Evolutionary conservation across 2,329 filamentous ascomycete species (phyloP).

Genomic region (Aspergillus fijiensis): DNA sequence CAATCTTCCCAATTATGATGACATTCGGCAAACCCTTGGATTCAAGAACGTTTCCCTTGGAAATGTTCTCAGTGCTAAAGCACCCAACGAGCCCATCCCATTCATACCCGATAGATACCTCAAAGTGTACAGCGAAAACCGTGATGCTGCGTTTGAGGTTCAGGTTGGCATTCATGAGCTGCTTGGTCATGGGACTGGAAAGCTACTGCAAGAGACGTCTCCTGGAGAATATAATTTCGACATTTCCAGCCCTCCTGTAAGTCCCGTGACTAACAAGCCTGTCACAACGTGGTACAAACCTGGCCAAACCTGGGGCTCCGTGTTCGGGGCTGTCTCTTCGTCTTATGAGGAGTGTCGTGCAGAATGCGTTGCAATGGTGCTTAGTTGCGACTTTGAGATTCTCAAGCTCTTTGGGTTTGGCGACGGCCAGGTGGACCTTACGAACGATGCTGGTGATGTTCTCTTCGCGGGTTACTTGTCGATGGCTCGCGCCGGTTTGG

Average conservation of each 20-base stretch:
- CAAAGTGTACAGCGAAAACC: conserved; percentile 74
- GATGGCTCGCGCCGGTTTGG: conserved; percentile 91
- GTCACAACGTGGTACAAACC: conserved; percentile 89
- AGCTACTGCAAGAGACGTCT: conserved; percentile 84
- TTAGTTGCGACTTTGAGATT: conserved; percentile 84
- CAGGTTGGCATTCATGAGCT: conserved; percentile 95
- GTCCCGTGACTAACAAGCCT: conserved; percentile 73
- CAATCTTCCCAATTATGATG: conserved; percentile 59
- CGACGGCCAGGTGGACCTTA: conserved; percentile 69
- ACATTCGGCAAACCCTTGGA: conserved; percentile 61
- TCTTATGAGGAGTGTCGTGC: conserved; percentile 94
- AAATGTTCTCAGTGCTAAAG: conserved; percentile 88
- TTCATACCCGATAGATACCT: conserved; percentile 82
- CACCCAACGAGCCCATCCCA: conserved; percentile 86
- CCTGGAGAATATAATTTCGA: conserved; percentile 88
- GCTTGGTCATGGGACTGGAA: conserved; percentile 85
- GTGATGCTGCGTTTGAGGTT: conserved; percentile 87
- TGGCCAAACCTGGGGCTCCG: conserved; percentile 89
- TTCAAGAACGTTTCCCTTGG: conserved; percentile 79
- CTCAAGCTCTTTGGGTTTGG: conserved; percentile 91
- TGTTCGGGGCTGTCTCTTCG: conserved; percentile 83
- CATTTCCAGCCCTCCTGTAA: conserved; percentile 73
- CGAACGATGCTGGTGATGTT: conserved; percentile 77
- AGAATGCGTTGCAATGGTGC: conserved; percentile 88
- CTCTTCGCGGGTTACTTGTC: conserved; percentile 84